These are phyloP conservation scores for Musa beccarii DNA, from an alignment of 176 grass and related monocot genomes.

Conservation along the genomic window DNA sequence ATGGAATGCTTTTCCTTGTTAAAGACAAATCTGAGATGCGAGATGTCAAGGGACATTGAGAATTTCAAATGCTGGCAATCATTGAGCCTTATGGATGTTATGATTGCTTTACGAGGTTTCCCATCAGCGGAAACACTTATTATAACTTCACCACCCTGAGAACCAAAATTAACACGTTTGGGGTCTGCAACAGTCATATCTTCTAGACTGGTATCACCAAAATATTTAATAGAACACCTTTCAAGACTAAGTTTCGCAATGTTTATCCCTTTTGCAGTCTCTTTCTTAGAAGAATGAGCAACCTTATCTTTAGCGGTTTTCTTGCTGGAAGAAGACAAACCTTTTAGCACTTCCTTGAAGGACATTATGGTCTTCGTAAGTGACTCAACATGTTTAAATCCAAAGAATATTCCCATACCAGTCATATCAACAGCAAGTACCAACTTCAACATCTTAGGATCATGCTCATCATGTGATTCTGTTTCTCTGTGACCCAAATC, in stretches of 20 bases:
- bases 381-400: conserved; percentile 58
- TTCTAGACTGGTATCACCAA: conserved; percentile 61
- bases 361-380: conserved; percentile 61
- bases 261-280: conserved; percentile 40
- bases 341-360: conserved; percentile 71
- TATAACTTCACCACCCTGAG: conserved; percentile 72
- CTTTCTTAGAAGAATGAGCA: conserved; percentile 35
- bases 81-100: conserved; percentile 37
- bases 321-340: conserved; percentile 46
- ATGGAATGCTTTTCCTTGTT: conserved; percentile 83
- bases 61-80: conserved; percentile 65
- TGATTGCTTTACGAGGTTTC: conserved; percentile 58
- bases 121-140: conserved; percentile 52
- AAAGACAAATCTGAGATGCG: conserved; percentile 41
- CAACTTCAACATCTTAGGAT: conserved; percentile 22
- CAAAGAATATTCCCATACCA: conserved; percentile 52
- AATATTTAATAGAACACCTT: conserved; percentile 53
- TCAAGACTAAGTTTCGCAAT: conserved; percentile 65
- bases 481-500: conserved; percentile 48
- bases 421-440: conserved; percentile 47
- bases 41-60: conserved; percentile 69
- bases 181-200: conserved; percentile 78
- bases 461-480: conserved; percentile 37
- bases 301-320: conserved; percentile 31
- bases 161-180: conserved; percentile 90